Evolutionary conservation across 148 eudicot genomes (phyloP).

Genomic region (Rhododendron simsii): DNA sequence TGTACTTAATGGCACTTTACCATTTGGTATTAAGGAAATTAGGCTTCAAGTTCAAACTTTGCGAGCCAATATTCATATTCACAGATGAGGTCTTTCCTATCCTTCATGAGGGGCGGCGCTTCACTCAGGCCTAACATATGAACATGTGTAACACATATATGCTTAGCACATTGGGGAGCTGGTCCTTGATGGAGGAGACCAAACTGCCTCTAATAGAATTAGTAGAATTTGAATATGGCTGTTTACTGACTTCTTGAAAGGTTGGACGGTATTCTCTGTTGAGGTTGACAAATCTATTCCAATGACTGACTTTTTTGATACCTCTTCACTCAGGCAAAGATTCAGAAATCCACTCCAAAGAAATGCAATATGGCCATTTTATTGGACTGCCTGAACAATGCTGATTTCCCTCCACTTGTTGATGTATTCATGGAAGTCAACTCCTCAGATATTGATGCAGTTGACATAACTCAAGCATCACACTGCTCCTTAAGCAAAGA

Average conservation of each 20-base stretch:
- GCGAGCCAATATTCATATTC: neutral
- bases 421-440: constrained; percentile 29
- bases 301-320: neutral
- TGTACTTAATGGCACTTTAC: too few species aligned
- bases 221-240: too few species aligned
- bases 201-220: too few species aligned
- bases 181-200: too few species aligned
- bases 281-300: neutral
- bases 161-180: too few species aligned
- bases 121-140: too few species aligned
- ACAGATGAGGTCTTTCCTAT: neutral
- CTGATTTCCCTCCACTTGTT: constrained; percentile 41
- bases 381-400: constrained; percentile 41
- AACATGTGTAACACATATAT: too few species aligned
- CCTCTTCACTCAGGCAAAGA: constrained; percentile 4
- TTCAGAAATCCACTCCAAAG: constrained; percentile 29
- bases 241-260: too few species aligned
- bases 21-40: too few species aligned
- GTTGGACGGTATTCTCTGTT: too few species aligned
- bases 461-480: constrained; percentile 34
- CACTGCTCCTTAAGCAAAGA: constrained; percentile 36
- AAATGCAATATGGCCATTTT: constrained; percentile 26
- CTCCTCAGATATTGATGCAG: constrained; percentile 31
- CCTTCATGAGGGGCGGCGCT: neutral
- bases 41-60: too few species aligned